phyloP scores from a whole-genome alignment of 805 yeast species.

The Sungouiozyma ichnusensis region DNA sequence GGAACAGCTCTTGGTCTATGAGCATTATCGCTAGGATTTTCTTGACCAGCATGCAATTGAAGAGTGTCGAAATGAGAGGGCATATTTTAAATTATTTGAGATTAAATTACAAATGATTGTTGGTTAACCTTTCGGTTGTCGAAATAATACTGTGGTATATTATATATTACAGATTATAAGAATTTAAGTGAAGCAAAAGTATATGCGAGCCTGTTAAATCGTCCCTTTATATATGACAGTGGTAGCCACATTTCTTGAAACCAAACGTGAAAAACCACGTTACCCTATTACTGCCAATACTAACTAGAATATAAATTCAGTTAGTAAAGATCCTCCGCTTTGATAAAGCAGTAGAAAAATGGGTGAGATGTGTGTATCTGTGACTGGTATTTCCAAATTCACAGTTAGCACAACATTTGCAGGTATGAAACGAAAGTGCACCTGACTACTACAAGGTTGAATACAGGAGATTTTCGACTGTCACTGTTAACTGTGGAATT shows the following conservation, averaged over 20 bases:
- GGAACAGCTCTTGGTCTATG: conserved; percentile 83
- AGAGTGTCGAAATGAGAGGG: conserved; percentile 77
- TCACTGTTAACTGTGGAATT: not conserved
- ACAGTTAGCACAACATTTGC: too few species aligned
- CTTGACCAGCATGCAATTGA: conserved; percentile 93
- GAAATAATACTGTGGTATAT: not conserved
- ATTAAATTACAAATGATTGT: not conserved
- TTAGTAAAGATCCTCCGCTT: too few species aligned
- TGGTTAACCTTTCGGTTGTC: not conserved
- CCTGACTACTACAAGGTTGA: not conserved
- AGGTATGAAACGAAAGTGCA: not conserved
- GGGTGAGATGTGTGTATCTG: not conserved
- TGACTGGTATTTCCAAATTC: too few species aligned
- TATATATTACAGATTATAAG: not conserved
- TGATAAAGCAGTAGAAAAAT: too few species aligned
- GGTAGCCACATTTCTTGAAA: too few species aligned
- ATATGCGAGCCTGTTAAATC: not conserved
- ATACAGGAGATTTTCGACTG: too few species aligned
- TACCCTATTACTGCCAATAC: too few species aligned
- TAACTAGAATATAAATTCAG: too few species aligned
- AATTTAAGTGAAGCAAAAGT: not conserved
- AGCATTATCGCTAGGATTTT: conserved; percentile 46
- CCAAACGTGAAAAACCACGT: too few species aligned
- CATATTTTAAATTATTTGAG: conserved; percentile 14
- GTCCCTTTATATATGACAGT: not conserved